Evolutionary conservation across 106 monocot species (phyloP), one percentile per base, ranked within the genome.

Genomic region (Apostasia ramifera): DNA sequence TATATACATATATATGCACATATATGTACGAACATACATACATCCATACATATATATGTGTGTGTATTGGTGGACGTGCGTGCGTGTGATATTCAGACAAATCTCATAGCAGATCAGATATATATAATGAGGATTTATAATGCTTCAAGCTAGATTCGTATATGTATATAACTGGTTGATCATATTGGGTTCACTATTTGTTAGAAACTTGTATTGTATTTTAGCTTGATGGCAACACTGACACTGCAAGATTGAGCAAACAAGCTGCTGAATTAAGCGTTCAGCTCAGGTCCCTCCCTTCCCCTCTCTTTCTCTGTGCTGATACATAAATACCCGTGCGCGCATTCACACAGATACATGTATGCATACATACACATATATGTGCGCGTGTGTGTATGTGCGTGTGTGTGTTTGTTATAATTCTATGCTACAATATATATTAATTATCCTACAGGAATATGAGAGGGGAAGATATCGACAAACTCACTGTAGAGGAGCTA

Each of bases 381-480:
- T 51, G 51, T 51, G 51, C 9, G 4, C 12, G 26, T 8, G 15
- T 57, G 15, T 37, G 15, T 37, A 3, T 37, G 14, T 57, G 0
- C n/a, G 2, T 57, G 37, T 39, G 57, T 2, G 4, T 3, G 4
- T 57, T 5, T 57, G 57, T 15, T n/a, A 57, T 2, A 1, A 37
- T 6, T 40, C 6, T 10, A 1, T 59, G 59, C 1, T 59, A 6
- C 6, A 1, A 59, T 39, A 8, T 3, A 60, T 60, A 13, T n/a
- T n/a, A 26, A 43, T 5, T 50, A 4, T 50, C 37, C 13, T 70
- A 45, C 7, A 87, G 86, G 51, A 76, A 80, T 2, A 70, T 87
- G 82, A 83, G 63, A 72, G 87, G 87, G 53, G 87, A 87, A 55
- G 80, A 80, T 12, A 69, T 83, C 8, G 77, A 87, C 45, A 70